phyloP scores from a whole-genome alignment of 257 asterid species.

The Solanum boliviense region DNA sequence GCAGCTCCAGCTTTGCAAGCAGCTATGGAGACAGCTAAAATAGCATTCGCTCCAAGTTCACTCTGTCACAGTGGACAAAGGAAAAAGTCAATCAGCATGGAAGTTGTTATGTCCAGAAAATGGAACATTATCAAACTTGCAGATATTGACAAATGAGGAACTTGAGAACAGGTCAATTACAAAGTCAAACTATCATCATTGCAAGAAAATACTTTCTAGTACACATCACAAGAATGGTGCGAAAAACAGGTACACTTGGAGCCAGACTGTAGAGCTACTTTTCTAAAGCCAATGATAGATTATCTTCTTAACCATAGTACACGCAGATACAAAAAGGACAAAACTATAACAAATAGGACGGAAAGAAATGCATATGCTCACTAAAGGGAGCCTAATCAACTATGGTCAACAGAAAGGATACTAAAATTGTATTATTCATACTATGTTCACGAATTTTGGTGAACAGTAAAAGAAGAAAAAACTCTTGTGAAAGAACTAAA shows the following conservation, averaged over 20 bases:
- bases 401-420: neutral
- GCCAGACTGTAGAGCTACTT: neutral
- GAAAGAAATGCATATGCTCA: neutral
- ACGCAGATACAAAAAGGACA: neutral
- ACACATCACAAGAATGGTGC: neutral
- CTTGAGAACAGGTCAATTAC: neutral
- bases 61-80: slow-evolving; percentile 34
- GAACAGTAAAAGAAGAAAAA: neutral
- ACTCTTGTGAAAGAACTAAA: neutral
- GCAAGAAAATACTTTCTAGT: neutral
- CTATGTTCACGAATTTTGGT: neutral
- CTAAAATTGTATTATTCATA: neutral
- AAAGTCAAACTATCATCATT: neutral
- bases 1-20: slow-evolving; percentile 99
- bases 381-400: neutral
- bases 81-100: neutral
- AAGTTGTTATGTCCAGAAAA: neutral
- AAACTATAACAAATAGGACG: neutral
- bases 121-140: neutral
- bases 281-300: neutral
- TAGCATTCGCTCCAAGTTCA: slow-evolving; percentile 95
- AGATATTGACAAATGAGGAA: neutral
- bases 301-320: neutral
- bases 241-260: neutral
- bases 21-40: slow-evolving; percentile 95